Evolutionary conservation across 2,329 filamentous ascomycete species (phyloP).

Genomic region (Colletotrichum sp.): DNA sequence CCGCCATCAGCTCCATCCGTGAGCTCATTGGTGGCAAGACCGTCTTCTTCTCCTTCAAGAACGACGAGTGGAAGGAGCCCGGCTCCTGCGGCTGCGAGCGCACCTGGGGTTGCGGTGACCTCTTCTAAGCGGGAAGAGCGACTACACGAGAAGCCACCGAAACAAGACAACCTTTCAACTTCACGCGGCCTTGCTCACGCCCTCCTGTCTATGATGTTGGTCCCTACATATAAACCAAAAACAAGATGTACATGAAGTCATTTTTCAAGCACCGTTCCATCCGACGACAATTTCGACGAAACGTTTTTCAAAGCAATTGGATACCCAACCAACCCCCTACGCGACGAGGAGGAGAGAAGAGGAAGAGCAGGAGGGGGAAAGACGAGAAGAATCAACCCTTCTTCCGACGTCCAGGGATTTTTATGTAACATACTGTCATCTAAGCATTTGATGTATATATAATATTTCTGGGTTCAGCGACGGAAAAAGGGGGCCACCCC

Average conservation of each 20-base stretch:
- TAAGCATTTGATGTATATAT: neutral
- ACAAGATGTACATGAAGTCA: slow-evolving; percentile 1
- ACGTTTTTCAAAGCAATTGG: neutral
- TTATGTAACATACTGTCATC: neutral
- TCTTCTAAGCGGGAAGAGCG: slow-evolving; percentile 40
- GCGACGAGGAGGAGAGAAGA: neutral
- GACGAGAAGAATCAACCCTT: neutral
- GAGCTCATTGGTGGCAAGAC: slow-evolving; percentile 68
- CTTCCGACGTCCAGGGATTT: neutral
- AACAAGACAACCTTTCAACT: neutral
- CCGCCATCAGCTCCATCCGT: slow-evolving; percentile 75
- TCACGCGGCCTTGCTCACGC: neutral
- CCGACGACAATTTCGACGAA: neutral
- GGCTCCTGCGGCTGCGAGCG: slow-evolving; percentile 78
- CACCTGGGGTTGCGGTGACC: slow-evolving; percentile 72
- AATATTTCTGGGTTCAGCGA: neutral
- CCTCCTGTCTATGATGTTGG: neutral
- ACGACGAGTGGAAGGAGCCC: slow-evolving; percentile 82
- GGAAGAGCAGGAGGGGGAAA: neutral
- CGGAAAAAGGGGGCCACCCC: neutral
- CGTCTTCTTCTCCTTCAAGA: slow-evolving; percentile 80
- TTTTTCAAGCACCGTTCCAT: neutral
- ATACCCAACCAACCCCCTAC: neutral
- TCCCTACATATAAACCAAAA: neutral
- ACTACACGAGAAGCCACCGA: neutral